Evolutionary conservation across 257 asterid genomes (phyloP).

Genomic region (Solanum chiquidenum): DNA sequence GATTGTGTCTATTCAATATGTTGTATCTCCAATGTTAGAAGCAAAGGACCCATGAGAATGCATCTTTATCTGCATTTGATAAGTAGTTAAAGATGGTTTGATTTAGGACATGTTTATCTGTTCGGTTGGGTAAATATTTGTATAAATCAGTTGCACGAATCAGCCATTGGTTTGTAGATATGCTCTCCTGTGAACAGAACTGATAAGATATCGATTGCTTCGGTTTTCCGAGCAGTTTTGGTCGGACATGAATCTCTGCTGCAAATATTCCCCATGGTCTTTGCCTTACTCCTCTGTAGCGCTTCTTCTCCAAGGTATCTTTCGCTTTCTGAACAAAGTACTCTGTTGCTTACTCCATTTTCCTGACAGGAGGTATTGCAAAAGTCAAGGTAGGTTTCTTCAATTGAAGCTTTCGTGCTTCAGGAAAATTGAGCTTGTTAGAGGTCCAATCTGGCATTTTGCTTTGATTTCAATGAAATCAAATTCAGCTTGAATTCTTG

Average conservation of each 20-base stretch:
- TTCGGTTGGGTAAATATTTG: not conserved
- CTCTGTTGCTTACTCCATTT: not conserved
- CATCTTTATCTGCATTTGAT: not conserved
- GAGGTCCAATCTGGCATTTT: not conserved
- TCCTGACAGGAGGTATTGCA: not conserved
- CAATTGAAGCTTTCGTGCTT: not conserved
- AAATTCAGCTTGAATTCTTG: not conserved
- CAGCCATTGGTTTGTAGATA: not conserved
- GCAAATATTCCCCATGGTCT: not conserved
- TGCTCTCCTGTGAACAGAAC: not conserved
- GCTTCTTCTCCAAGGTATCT: not conserved
- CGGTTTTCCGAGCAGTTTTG: not conserved
- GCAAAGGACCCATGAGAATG: not conserved
- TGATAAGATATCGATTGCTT: not conserved
- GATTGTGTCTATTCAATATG: not conserved
- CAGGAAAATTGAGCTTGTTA: not conserved
- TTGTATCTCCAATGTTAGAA: not conserved
- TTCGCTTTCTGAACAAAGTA: not conserved
- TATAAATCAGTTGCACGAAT: not conserved
- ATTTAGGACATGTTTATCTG: not conserved
- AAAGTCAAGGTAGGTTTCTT: not conserved
- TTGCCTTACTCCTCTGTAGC: not conserved
- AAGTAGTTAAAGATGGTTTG: not conserved
- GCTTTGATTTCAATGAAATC: not conserved
- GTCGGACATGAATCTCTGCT: not conserved